Evolutionary conservation across 2,329 filamentous ascomycete species (phyloP).

Genomic region (Pseudogymnoascus sp.): DNA sequence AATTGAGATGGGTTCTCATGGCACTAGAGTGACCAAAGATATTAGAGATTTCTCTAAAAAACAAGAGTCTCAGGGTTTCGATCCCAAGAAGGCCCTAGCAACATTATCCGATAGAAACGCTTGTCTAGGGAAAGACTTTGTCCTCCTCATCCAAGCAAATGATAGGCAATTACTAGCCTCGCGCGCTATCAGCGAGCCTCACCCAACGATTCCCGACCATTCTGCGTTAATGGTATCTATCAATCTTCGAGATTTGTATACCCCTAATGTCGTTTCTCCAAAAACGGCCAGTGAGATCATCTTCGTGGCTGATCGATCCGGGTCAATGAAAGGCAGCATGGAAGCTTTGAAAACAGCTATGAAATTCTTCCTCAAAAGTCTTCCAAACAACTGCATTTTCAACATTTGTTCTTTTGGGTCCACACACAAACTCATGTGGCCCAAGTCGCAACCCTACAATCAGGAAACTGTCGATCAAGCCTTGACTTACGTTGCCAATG

Average conservation of each 20-base stretch:
- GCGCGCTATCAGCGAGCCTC: slow-evolving; percentile 49
- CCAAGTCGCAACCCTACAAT: slow-evolving; percentile 40
- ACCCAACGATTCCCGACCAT: slow-evolving; percentile 53
- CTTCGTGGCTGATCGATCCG: slow-evolving; percentile 66
- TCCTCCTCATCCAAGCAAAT: slow-evolving; percentile 56
- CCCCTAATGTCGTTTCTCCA: slow-evolving; percentile 61
- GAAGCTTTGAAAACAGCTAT: slow-evolving; percentile 47
- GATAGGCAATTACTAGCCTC: slow-evolving; percentile 46
- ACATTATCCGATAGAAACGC: slow-evolving; percentile 46
- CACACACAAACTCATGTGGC: slow-evolving; percentile 39
- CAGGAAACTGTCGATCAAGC: slow-evolving; percentile 39
- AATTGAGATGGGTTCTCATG: slow-evolving; percentile 11
- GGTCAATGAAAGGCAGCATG: slow-evolving; percentile 54
- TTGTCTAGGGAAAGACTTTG: slow-evolving; percentile 56
- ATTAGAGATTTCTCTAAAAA: slow-evolving; percentile 11
- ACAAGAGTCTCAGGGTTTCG: not conserved
- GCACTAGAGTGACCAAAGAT: slow-evolving; percentile 10
- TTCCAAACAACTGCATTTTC: slow-evolving; percentile 58
- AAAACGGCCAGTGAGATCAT: slow-evolving; percentile 54
- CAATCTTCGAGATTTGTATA: slow-evolving; percentile 24
- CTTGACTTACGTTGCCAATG: slow-evolving; percentile 27
- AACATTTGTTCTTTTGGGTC: slow-evolving; percentile 64
- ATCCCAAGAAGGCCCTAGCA: slow-evolving; percentile 50
- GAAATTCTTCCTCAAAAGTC: slow-evolving; percentile 57
- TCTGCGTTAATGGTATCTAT: slow-evolving; percentile 64